Conservation (phyloP, 2,329 filamentous ascomycete species). For the Macrophomina phaseolina region DNA sequence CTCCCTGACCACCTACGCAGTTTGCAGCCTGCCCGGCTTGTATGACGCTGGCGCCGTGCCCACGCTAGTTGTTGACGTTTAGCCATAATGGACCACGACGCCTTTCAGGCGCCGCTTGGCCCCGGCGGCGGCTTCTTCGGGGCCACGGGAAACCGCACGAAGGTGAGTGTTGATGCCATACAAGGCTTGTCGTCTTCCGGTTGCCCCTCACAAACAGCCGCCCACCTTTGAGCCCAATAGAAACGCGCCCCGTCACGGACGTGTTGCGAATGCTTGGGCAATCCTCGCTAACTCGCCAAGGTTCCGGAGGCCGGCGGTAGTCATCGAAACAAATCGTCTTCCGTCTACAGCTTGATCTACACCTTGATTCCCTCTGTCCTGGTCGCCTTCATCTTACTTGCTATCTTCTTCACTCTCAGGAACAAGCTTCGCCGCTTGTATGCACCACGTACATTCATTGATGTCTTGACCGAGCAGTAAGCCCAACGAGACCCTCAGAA, state of each 20-base stretch:
- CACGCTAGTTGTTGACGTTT: conserved; percentile 14
- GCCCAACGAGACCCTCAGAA: neutral
- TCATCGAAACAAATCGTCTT: conserved; percentile 33
- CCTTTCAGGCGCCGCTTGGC: conserved; percentile 11
- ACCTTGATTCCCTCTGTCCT: conserved; percentile 62
- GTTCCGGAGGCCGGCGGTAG: conserved; percentile 24
- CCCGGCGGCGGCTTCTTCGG: neutral
- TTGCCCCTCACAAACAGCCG: neutral
- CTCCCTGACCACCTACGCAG: neutral
- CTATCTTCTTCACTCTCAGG: conserved; percentile 59
- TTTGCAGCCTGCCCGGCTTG: neutral
- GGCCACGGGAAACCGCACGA: neutral
- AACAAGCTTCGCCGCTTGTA: conserved; percentile 60
- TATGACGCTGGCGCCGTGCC: neutral
- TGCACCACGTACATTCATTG: conserved; percentile 51
- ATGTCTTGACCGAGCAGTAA: conserved; percentile 25
- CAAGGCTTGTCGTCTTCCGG: neutral
- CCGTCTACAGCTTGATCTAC: conserved; percentile 52
- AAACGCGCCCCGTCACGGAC: neutral
- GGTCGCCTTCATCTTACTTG: conserved; percentile 56
- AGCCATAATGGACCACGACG: conserved; percentile 10
- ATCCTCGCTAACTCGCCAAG: conserved; percentile 6
- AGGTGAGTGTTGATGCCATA: neutral
- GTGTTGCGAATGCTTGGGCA: neutral
- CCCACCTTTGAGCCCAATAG: neutral